phyloP scores from a whole-genome alignment of 177 flowering plant genomes.

The Vitis hybrid region DNA sequence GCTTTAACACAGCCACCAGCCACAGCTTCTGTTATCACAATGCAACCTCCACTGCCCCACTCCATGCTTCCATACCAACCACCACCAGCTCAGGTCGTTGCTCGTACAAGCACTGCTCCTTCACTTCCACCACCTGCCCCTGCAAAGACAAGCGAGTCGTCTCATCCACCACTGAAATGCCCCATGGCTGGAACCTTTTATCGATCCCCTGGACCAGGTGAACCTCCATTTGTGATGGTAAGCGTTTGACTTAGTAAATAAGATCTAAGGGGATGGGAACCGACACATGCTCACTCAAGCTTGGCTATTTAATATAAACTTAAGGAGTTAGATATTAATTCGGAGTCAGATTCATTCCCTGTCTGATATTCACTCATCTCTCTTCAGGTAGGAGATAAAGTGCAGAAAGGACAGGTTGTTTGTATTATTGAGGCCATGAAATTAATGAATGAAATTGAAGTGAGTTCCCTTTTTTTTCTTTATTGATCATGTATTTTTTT shows the following conservation, averaged over 20 bases:
- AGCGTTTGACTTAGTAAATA: neutral
- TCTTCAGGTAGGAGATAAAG: conserved; percentile 81
- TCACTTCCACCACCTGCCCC: conserved; percentile 42
- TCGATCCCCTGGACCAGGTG: conserved; percentile 79
- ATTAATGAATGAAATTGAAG: conserved; percentile 92
- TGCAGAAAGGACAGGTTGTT: conserved; percentile 83
- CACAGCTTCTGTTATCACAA: conserved; percentile 28
- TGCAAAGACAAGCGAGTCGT: conserved; percentile 41
- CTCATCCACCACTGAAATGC: conserved; percentile 73
- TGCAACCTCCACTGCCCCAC: conserved; percentile 34
- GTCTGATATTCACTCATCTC: neutral
- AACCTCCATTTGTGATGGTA: conserved; percentile 88
- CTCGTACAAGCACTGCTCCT: conserved; percentile 33
- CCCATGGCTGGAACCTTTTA: conserved; percentile 97
- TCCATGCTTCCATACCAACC: conserved; percentile 33
- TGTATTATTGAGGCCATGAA: conserved; percentile 96
- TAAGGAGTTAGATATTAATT: no score
- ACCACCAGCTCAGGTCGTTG: conserved; percentile 26
- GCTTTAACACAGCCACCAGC: conserved; percentile 57
- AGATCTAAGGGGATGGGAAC: no score
- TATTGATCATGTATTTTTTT: neutral
- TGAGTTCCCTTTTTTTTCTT: conserved; percentile 19
- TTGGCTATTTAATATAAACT: no score
- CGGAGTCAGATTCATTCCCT: neutral
- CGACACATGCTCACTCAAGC: no score